Evolutionary conservation across 108 stramenopile species (phyloP), one percentile per base, ranked within the genome.

Genomic region (Licmophora abbreviata): DNA sequence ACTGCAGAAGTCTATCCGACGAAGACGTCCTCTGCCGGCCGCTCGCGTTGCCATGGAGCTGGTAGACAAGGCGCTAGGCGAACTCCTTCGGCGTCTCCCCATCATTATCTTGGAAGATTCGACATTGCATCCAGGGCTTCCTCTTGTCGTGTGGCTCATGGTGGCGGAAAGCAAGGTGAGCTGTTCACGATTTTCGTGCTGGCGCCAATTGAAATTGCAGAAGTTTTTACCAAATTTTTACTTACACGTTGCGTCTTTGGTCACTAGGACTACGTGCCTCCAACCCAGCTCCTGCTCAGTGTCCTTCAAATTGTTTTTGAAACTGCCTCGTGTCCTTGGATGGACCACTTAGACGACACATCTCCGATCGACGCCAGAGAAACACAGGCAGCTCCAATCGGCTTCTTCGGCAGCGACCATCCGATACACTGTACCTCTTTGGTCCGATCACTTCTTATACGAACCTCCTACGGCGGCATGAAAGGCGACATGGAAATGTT

Each of bases 21-120:
- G 85, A 22, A 76, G 88, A 3, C 68, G 67, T 35, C 86, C 86
- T 20, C 56, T 88, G 7, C 86, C 92, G 9, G 64, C 86, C 11
- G 79, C 85, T n/a, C 56, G 81, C 10, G 73, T 93, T 14, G 86
- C 88, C 28, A 83, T 87, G 78, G 88, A 87, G 61, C 53, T 93
- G 32, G 63, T 59, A 1, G 83, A 85, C 62, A 83, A 73, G 31
- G 51, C 72, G 6, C 52, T 65, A 48, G 69, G 64, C 1, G 81
- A 86, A 37, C 54, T 93, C 41, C 55, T 90, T 12, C 73, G 92
- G 30, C 61, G 94, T n/a, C 51, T 96, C 24, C 88, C 91, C 7
- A 74, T 96, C 11, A 94, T 96, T 31, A 53, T 80, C 17, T 45
- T 93, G 43, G 95, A 96, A 67, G 95, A 96, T 71, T 79, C 88